Evolutionary conservation across 2,329 filamentous ascomycete genomes (phyloP).

Genomic region (Scopulariopsis brevicaulis): DNA sequence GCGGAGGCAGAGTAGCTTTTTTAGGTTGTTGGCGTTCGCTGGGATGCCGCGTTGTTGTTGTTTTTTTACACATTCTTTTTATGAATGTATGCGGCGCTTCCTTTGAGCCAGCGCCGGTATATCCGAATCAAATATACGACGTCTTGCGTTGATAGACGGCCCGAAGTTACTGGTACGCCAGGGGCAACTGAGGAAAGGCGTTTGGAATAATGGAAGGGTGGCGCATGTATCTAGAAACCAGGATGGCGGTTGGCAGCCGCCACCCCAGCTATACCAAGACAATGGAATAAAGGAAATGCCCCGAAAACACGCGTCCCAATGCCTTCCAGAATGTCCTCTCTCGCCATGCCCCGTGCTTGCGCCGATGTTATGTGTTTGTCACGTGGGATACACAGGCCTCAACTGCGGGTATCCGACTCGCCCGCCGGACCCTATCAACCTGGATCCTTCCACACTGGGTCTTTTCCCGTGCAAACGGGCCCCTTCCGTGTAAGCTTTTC

Average conservation of each 20-base stretch:
- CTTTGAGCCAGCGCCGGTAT: neutral
- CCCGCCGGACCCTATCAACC: neutral
- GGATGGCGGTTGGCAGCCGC: neutral
- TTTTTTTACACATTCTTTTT: neutral
- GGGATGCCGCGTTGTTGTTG: neutral
- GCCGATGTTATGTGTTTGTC: neutral
- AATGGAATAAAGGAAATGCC: neutral
- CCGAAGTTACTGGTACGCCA: neutral
- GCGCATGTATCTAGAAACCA: neutral
- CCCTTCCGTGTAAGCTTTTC: neutral
- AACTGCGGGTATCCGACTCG: conserved; percentile 1
- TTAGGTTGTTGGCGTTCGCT: neutral
- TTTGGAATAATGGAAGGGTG: neutral
- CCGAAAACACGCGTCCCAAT: neutral
- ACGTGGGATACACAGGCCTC: conserved; percentile 1
- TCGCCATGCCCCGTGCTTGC: neutral
- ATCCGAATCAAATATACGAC: neutral
- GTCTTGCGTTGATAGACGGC: neutral
- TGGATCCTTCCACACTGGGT: neutral
- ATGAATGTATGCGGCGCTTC: neutral
- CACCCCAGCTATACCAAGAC: neutral
- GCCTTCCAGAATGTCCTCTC: neutral
- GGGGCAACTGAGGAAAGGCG: neutral
- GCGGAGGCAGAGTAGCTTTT: neutral
- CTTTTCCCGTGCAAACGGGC: neutral